Percentiles rank a stretch among this genome's conserved stretches.
Evolutionary conservation across 1,139 yeast species (phyloP).

Genomic region (Magnusiomyces suaveolens): DNA sequence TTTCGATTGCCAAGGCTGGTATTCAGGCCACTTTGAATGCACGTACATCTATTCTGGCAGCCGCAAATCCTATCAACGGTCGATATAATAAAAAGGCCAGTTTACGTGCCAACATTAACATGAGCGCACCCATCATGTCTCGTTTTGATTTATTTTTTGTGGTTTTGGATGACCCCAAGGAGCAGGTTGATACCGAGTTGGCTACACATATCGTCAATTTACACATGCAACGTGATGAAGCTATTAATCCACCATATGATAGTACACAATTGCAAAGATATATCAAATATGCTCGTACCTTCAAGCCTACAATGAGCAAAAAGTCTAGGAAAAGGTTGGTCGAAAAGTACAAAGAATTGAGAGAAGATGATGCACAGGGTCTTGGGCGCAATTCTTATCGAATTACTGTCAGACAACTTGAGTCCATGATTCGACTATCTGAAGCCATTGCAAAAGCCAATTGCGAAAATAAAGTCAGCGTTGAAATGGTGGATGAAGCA

Average conservation of each 20-base stretch:
- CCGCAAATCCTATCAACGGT: conserved; percentile 96
- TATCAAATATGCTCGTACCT: conserved; percentile 85
- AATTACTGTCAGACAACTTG: conserved; percentile 94
- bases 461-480: conserved; percentile 82
- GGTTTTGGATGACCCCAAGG: conserved; percentile 90
- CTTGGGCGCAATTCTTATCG: conserved; percentile 76
- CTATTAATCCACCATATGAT: conserved; percentile 80
- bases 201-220: conserved; percentile 89
- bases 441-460: conserved; percentile 98
- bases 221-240: conserved; percentile 85
- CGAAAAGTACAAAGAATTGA: conserved; percentile 70
- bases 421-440: conserved; percentile 78
- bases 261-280: conserved; percentile 85
- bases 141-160: conserved; percentile 94
- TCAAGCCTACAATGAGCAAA: conserved; percentile 78
- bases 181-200: conserved; percentile 75
- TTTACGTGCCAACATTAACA: conserved; percentile 74
- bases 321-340: conserved; percentile 76
- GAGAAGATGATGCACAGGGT: conserved; percentile 90
- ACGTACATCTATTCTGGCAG: conserved; percentile 89
- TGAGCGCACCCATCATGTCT: conserved; percentile 99
- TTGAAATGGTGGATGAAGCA: conserved; percentile 87
- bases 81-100: conserved; percentile 83
- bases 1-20: conserved; percentile 96
- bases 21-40: conserved; percentile 96